A percentile compares a stretch with the other conserved stretches of the same genome.
Evolutionary conservation across 148 eudicot species (phyloP).

Genomic region (Amaranthus hypochondriacus): DNA sequence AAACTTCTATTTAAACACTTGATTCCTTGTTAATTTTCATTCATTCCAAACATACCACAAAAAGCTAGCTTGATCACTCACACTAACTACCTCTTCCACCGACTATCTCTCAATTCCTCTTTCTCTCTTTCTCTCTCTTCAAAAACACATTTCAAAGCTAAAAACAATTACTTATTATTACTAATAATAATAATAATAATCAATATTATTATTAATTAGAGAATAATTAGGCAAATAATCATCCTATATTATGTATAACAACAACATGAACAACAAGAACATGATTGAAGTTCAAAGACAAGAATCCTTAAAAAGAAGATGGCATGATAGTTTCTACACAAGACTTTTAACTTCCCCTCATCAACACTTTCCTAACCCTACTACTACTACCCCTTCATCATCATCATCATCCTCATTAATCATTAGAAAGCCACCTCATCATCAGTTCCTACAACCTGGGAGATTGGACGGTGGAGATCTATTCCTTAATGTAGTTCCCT

Average conservation of each 20-base stretch:
- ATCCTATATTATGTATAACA: conserved; percentile 6
- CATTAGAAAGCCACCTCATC: conserved; percentile 11
- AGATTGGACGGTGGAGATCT: conserved; percentile 18
- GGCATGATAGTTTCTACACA: conserved; percentile 39
- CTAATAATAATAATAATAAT: neutral
- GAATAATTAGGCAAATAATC: neutral
- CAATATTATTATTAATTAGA: neutral
- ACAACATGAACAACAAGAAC: conserved; percentile 12
- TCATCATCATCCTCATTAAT: conserved; percentile 1
- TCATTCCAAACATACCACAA: conserved; percentile 18
- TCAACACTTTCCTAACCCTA: neutral
- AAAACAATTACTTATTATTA: neutral
- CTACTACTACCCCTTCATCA: neutral
- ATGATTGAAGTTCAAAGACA: conserved; percentile 16
- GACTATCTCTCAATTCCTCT: conserved; percentile 13
- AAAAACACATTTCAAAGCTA: neutral
- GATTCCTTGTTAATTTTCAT: neutral
- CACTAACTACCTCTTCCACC: conserved; percentile 35
- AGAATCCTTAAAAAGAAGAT: conserved; percentile 30
- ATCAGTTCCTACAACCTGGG: neutral
- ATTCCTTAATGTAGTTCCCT: conserved; percentile 44
- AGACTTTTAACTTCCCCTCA: conserved; percentile 22
- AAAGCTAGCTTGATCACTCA: conserved; percentile 26
- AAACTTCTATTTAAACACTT: conserved; percentile 10
- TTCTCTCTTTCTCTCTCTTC: neutral